Evolutionary conservation across 768 basidiomycete genomes (phyloP), one percentile per base, ranked within the genome.

Genomic region (Sporobolomyces roseus): DNA sequence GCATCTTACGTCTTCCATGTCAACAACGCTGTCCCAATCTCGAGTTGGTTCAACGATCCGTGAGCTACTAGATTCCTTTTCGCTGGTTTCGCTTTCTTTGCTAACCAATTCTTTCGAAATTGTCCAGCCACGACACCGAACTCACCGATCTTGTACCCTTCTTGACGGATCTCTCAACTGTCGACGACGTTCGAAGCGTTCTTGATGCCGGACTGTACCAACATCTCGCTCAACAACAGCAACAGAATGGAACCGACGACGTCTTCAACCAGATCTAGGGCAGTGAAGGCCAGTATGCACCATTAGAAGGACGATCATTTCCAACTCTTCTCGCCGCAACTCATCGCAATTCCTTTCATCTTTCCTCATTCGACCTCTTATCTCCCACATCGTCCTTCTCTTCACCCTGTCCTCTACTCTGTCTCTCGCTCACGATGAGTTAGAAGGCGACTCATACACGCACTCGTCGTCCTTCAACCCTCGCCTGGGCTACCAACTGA

Each of bases 1-100:
- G 96, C 96, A 17, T 96, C 91, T 17, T 99, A 98, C 80, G 94
- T 98, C 68, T 99, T 99, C 84, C 94, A 99, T 77, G 93, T 93
- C 21, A 93, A 96, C 81, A 98, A 98, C 78, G 96, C 96, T 45
- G 94, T 98, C 7, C 96, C 96, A 17, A 93, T 99, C 68, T 97
- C 94, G 49, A 93, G 91, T 65, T 99, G 96, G 96, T 99, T 99
- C 82, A 98, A 97, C 79, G 76, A 77, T 64, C 76, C 76, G 45
- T 75, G 52, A 41, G 75, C 65, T 25, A 25, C 23, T 21, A 21
- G 25, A 17, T 49, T 12, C 14, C 6, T 2, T 33, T 4, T 41
- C 29, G n/a, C 6, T n/a, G 27, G 1, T 35, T 17, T 41, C 0
- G 4, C 33, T 30, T 30, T 33, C 21, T 2, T 16, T 30, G 12